Evolutionary conservation across 2,329 filamentous ascomycete species (phyloP), one percentile per base, ranked within the genome.

Genomic region (Cordyceps fumosorosea): DNA sequence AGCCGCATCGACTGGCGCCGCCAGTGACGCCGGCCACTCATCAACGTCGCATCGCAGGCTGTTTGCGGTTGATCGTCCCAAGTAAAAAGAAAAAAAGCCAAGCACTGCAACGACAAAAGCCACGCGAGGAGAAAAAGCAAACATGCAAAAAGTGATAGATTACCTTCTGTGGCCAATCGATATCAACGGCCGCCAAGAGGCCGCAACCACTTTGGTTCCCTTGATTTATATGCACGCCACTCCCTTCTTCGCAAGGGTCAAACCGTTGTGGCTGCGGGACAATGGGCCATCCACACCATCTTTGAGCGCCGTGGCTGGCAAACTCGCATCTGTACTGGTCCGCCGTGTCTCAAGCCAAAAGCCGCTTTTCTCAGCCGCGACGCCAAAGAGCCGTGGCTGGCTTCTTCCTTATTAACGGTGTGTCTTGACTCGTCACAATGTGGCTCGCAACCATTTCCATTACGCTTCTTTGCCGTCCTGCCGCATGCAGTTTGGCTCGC

Each of bases 191-290:
- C 18, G 18, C 10, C 26, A 42, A 48, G 32, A 42, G 58, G 40
- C 11, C 32, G 51, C 58, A 45, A 32, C 57, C 22, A 32, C 57
- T 18, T 34, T 59, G 16, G 22, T 20, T 10, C 32, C 29, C 34
- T 37, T 10, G 34, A 37, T 37, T 3, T 4, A 37, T 37, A 37
- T 37, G 34, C 11, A 37, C 34, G 34, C 34, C 34, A 37, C 34
- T 32, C 34, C 34, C 34, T 37, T 37, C 34, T 37, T 37, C 34
- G 34, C 34, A 7, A 37, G 34, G 34, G 34, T 37, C 34, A 60
- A 48, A 54, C 51, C 56, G 56, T 60, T 60, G 62, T 60, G 56
- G 56, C 62, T 59, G 56, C 56, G 56, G 62, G n/a, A 40, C 47
- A 50, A 57, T 16, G 56, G 62, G n/a, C 50, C 47, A 50, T 62